phyloP scores from a whole-genome alignment of 179 eudicot species.

The Carnegiea gigantea region DNA sequence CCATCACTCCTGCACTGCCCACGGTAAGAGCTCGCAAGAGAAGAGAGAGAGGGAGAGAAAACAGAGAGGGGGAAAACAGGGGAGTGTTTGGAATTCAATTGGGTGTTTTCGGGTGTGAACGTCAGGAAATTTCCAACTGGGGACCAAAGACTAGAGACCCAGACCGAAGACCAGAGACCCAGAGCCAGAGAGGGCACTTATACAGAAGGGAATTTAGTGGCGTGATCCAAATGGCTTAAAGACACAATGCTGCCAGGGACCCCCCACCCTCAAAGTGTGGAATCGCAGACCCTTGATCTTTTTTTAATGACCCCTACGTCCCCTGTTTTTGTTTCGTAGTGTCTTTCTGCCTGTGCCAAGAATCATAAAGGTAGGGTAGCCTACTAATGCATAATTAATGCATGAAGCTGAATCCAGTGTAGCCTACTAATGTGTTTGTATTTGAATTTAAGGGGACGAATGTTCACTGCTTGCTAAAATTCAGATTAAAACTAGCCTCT shows the following conservation, averaged over 20 bases:
- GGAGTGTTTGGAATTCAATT: background rate
- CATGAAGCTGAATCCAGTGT: too few species aligned
- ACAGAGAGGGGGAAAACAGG: background rate
- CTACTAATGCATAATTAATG: too few species aligned
- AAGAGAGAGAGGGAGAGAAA: background rate
- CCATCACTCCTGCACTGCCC: conserved; percentile 9
- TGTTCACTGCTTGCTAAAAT: too few species aligned
- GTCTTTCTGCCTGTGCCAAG: too few species aligned
- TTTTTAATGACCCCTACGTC: background rate
- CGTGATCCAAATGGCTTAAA: conserved; percentile 21
- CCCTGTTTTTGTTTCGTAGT: too few species aligned
- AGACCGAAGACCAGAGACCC: background rate
- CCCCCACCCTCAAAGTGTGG: conserved; percentile 20
- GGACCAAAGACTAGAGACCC: background rate
- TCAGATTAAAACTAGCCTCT: too few species aligned
- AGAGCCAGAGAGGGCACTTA: conserved; percentile 19
- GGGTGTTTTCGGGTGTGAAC: background rate
- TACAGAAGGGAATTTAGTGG: conserved; percentile 13
- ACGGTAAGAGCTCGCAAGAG: background rate
- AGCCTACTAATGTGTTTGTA: too few species aligned
- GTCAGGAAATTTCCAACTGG: background rate
- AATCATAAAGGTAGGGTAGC: too few species aligned
- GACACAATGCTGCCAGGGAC: conserved; percentile 23
- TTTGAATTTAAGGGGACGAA: too few species aligned
- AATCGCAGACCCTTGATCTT: conserved; percentile 22